A percentile compares a stretch with the other conserved stretches of the same genome.
Conservation (phyloP, 2,329 filamentous ascomycete species). For the Epichloe hybrida region DNA sequence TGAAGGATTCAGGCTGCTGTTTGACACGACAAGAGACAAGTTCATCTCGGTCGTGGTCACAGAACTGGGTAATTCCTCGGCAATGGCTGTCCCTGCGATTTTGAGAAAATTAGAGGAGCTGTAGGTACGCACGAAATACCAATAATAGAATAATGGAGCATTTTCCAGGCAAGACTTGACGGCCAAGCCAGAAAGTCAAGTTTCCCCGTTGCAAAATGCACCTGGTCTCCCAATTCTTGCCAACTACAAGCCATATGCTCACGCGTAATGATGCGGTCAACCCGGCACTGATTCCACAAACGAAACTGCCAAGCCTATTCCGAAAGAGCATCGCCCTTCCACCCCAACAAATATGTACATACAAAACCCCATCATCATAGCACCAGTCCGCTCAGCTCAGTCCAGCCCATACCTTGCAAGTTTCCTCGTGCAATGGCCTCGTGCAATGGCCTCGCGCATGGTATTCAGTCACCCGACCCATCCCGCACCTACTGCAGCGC, state of each 20-base stretch:
- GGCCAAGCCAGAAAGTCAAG: not conserved
- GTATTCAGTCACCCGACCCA: not conserved
- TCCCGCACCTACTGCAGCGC: not conserved
- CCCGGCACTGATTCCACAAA: not conserved
- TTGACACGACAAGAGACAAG: slow-evolving; percentile 80
- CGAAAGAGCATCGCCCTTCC: no score
- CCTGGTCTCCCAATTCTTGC: not conserved
- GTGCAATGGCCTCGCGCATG: not conserved
- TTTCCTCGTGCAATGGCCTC: not conserved
- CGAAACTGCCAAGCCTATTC: not conserved
- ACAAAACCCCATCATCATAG: not conserved
- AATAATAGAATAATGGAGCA: not conserved
- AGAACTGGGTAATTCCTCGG: slow-evolving; percentile 76
- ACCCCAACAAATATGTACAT: not conserved
- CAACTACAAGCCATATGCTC: not conserved
- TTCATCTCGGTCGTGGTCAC: slow-evolving; percentile 83
- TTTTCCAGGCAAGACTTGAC: no score
- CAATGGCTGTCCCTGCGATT: slow-evolving; percentile 64
- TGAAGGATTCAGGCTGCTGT: slow-evolving; percentile 54
- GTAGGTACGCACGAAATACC: slow-evolving; percentile 16
- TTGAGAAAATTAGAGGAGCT: slow-evolving; percentile 44
- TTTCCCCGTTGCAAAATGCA: not conserved
- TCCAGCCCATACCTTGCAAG: not conserved
- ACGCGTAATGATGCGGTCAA: not conserved
- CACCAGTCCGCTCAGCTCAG: not conserved